A percentile compares a stretch with the other conserved stretches of the same genome.
Evolutionary conservation across 2,329 filamentous ascomycete species (phyloP).

Genomic region (Pseudogymnoascus sp.): DNA sequence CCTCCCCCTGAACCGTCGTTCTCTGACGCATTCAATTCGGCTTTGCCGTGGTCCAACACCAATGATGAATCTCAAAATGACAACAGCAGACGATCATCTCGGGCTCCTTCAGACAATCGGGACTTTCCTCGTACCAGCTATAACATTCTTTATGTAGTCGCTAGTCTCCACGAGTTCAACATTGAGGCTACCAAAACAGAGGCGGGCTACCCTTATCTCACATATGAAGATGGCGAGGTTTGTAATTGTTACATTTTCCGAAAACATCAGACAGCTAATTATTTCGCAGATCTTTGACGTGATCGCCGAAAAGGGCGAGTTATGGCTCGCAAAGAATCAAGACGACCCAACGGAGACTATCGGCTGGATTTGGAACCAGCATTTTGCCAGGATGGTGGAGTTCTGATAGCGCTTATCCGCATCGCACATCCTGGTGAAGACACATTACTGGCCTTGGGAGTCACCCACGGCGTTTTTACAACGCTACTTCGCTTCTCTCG

Average conservation of each 20-base stretch:
- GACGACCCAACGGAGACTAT: slow-evolving; percentile 73
- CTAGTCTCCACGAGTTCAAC: slow-evolving; percentile 93
- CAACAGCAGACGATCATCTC: slow-evolving; percentile 38
- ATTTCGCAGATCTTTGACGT: slow-evolving; percentile 67
- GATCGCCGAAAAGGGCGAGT: slow-evolving; percentile 90
- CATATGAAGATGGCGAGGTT: slow-evolving; percentile 88
- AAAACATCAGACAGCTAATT: slow-evolving; percentile 7
- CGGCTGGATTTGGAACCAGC: slow-evolving; percentile 99
- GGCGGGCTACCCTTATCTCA: slow-evolving; percentile 90
- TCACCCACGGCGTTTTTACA: background rate
- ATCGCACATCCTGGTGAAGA: background rate
- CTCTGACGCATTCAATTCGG: slow-evolving; percentile 79
- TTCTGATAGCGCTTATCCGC: background rate
- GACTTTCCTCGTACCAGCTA: slow-evolving; percentile 44
- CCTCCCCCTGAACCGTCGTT: slow-evolving; percentile 43
- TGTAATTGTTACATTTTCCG: slow-evolving; percentile 25
- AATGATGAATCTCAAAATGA: slow-evolving; percentile 40
- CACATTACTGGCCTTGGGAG: background rate
- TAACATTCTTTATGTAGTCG: slow-evolving; percentile 81
- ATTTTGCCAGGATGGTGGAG: slow-evolving; percentile 55
- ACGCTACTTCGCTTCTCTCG: background rate
- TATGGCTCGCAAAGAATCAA: slow-evolving; percentile 96
- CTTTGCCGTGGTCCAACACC: slow-evolving; percentile 69
- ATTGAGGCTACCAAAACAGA: slow-evolving; percentile 88
- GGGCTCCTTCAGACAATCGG: slow-evolving; percentile 53